These are phyloP conservation scores for Yarrowia galli DNA, from an alignment of 1,139 yeast genomes.

Conservation along the genomic window DNA sequence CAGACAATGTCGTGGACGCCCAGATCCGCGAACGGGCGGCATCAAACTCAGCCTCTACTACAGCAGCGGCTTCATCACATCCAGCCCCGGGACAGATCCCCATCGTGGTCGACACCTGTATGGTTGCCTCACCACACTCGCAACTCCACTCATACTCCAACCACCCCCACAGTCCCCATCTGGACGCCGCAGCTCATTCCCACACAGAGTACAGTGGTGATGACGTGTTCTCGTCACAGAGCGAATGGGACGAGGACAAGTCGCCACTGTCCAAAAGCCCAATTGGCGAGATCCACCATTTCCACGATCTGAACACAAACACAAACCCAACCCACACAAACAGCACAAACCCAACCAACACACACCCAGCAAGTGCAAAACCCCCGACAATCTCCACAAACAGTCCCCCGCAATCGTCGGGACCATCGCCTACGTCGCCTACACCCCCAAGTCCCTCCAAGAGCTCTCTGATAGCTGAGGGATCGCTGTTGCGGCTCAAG, in stretches of 20 bases:
- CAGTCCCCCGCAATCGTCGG: constrained; percentile 15
- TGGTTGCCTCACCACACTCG: background rate
- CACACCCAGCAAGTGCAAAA: background rate
- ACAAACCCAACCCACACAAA: too few relatives aligned
- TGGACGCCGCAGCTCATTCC: constrained; percentile 43
- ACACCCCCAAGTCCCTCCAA: constrained; percentile 6
- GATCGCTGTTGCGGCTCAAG: constrained; percentile 55
- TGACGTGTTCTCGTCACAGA: constrained; percentile 45
- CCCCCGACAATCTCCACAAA: constrained; percentile 10
- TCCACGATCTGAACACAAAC: background rate
- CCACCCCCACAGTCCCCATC: constrained; percentile 44
- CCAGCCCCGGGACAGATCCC: background rate
- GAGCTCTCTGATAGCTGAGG: constrained; percentile 50
- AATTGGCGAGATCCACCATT: background rate
- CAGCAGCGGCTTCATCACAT: too few relatives aligned
- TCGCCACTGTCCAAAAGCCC: constrained; percentile 1
- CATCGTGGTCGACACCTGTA: constrained; percentile 5
- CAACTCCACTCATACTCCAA: constrained; percentile 15
- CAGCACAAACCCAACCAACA: too few relatives aligned
- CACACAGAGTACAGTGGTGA: constrained; percentile 51
- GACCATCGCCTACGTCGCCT: constrained; percentile 26
- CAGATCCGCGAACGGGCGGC: constrained; percentile 7
- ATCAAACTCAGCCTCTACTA: too few relatives aligned
- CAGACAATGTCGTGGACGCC: background rate
- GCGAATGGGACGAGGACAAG: constrained; percentile 41